Base-by-base conservation (phyloP, 768 basidiomycete genomes). In the Suillus discolor region DNA sequence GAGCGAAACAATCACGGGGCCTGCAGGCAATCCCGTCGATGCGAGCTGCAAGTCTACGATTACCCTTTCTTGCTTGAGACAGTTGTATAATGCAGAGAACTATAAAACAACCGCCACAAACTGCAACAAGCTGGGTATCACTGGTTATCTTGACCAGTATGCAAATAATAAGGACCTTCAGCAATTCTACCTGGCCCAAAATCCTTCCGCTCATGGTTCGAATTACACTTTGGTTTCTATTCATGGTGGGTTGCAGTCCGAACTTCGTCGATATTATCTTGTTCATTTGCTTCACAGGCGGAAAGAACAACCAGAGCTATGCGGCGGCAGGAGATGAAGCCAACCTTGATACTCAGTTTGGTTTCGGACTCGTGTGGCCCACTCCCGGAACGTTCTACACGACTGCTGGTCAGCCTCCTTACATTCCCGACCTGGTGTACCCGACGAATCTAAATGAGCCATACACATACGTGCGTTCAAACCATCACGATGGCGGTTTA, bases 261-360 rank as follows among this genome's bases (percentile, higher is more conserved):
- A 9, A 13, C 20, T 38, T 38, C 1, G 36, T 38, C 23, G 18
- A 66, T 69, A 28, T 59, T 9, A 45, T 31, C 31, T 31, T 11
- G 41, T 20, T 75, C 62, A 70, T 23, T 45, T 12, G 39, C 61
- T 60, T 63, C 63, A 12, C 63, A 90, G 91, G 85, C 59, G 90
- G 89, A 2, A 45, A 77, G 65, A 90, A 92, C 70, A 81, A 82
- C 65, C 90, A 93, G 71, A 85, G 68, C 57, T 51, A 77, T n/a
- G 31, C 6, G 31, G 31, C 6, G 31, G 75, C 90, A 18, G 89
- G 90, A 1, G 71, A 64, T 4, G 92, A 93, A 73, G 91, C 90
- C 4, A 82, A 89, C 67, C 76, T 92, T 34, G 90, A 92, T 66
- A 82, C 84, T 4, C 89, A 91, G 70, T 89, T 87, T 73, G 88